A percentile compares a stretch with the other conserved stretches of the same genome.
Conservation (phyloP, 371 early-diverging fungal genomes). For the Blastocladiella emersonii region DNA sequence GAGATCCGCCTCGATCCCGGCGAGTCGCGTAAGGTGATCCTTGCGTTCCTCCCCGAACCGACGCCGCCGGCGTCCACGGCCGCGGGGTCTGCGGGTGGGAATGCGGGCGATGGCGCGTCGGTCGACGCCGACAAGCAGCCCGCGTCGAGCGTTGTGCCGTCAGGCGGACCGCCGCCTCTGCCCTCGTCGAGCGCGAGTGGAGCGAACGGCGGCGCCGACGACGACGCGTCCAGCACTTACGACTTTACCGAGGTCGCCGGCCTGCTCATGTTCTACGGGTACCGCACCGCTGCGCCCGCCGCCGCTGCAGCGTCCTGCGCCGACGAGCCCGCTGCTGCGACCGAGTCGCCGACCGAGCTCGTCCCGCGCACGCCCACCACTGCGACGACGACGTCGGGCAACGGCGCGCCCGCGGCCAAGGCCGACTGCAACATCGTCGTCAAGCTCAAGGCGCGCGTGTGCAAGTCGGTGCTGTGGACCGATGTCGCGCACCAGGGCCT, state of each 20-base stretch:
- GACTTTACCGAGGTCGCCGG: conserved; percentile 68
- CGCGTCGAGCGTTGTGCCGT: too few relatives aligned
- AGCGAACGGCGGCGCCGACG: too few relatives aligned
- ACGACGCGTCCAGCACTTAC: conserved; percentile 23
- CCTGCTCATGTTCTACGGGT: conserved; percentile 69
- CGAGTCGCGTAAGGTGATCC: conserved; percentile 44
- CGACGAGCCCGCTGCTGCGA: background rate
- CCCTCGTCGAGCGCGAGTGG: too few relatives aligned
- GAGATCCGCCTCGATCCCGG: conserved; percentile 50
- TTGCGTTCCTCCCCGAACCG: conserved; percentile 57
- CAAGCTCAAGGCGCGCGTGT: conserved; percentile 68
- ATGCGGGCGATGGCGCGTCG: conserved; percentile 6
- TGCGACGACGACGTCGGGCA: too few relatives aligned
- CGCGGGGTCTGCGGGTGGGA: too few relatives aligned
- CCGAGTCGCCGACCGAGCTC: too few relatives aligned
- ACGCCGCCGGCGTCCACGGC: conserved; percentile 1
- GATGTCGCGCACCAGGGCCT: conserved; percentile 81
- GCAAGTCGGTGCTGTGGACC: conserved; percentile 75
- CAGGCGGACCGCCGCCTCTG: too few relatives aligned
- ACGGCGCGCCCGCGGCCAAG: conserved; percentile 10
- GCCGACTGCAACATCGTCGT: conserved; percentile 53
- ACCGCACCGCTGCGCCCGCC: conserved; percentile 19
- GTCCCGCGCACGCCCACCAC: too few relatives aligned
- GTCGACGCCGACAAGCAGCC: conserved; percentile 8
- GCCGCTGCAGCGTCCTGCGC: background rate